phyloP scores from a whole-genome alignment of 2,329 filamentous ascomycete species.

The Trichothecium sympodiale region DNA sequence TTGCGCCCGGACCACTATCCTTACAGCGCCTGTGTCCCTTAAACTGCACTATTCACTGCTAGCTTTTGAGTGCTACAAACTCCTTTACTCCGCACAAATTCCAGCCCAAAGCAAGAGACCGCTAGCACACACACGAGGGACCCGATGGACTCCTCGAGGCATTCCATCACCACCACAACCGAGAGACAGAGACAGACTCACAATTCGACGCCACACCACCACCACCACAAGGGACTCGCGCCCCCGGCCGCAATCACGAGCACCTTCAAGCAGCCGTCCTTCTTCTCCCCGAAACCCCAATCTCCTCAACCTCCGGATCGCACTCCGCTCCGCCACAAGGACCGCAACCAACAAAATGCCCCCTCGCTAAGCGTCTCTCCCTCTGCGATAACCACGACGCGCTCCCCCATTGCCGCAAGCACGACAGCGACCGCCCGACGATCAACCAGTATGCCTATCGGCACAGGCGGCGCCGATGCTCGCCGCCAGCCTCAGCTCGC shows the following conservation, averaged over 20 bases:
- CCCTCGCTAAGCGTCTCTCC: constrained; percentile 18
- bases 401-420: constrained; percentile 6
- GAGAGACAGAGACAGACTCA: no score
- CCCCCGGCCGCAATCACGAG: neutral
- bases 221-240: neutral
- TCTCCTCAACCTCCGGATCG: constrained; percentile 6
- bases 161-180: neutral
- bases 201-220: no score
- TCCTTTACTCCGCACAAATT: no score
- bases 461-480: constrained; percentile 37
- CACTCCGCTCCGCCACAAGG: constrained; percentile 9
- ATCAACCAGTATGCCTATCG: constrained; percentile 28
- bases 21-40: no score
- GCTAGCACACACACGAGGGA: no score
- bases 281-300: constrained; percentile 10
- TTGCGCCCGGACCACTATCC: no score
- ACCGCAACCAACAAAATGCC: constrained; percentile 13
- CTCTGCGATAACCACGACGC: constrained; percentile 7
- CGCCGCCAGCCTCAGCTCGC: constrained; percentile 60
- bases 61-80: no score
- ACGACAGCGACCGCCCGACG: neutral
- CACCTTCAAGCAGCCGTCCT: constrained; percentile 3
- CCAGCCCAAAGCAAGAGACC: no score
- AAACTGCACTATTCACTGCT: no score
- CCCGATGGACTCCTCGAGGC: no score